Base-by-base conservation (phyloP, 305 asterid species). In the Coffea humblotiana region DNA sequence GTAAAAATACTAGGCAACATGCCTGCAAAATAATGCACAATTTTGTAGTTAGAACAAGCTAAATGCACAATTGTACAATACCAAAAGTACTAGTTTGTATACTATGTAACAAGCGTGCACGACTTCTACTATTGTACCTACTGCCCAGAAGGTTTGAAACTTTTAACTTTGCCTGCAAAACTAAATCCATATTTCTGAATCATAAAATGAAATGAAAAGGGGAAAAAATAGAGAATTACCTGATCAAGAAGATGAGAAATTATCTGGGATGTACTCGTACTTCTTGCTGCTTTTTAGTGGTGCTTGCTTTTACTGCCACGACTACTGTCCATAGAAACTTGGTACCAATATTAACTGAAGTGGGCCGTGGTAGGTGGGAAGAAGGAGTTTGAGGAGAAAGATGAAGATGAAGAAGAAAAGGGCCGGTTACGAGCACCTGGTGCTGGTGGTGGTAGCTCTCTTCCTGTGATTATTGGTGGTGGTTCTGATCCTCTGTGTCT, bases 191-290 rank as follows among this genome's bases (percentile, higher is more conserved):
- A 49, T 49, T 49, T 49, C 54, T 49, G 45, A 11, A 66, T 12
- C 23, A 29, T 29, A 25, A 61, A 76, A 60, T 76, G 15, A 76
- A 15, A 77, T 19, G 40, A 27, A 8, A 63, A 47, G 16, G 19
- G n/a, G 14, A 72, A 43, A 48, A 23, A 52, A 18, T 51, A 52
- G 14, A 11, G 67, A 27, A 37, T 9, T 84, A 91, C 96, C 96
- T 91, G 92, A 65, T 91, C 90, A 71, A 91, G 64, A 81, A 81
- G 96, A 85, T 75, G 89, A 77, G 88, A 82, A 91, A 71, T 85
- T 88, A 85, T 91, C 96, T 11, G 96, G 91, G 81, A 91, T 91
- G 82, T 63, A 88, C 63, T 81, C 86, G 35, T 91, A 91, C 86
- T 89, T 88, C 86, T 89, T 88, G 86, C 82, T 91, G 88, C 60